phyloP scores from a whole-genome alignment of 2,329 filamentous ascomycete species.

The Phaeosphaeria sp. region DNA sequence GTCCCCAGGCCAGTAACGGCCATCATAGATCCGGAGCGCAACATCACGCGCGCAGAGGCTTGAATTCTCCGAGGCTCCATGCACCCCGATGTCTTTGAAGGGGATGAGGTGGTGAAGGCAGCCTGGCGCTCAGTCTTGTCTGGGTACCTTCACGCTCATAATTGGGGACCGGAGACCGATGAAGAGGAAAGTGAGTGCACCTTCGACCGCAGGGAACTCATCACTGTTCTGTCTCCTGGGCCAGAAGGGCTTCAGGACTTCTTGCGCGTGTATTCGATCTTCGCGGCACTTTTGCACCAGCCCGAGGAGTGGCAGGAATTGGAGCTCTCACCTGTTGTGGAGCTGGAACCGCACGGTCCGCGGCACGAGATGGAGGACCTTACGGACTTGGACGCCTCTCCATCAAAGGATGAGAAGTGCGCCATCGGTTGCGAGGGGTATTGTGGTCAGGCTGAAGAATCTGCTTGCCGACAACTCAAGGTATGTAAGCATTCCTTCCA shows the following conservation, averaged over 20 bases:
- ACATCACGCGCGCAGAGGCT: background rate
- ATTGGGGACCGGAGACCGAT: background rate
- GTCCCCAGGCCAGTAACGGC: background rate
- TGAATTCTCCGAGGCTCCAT: background rate
- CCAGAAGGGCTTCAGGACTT: too few relatives aligned
- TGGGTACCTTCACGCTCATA: background rate
- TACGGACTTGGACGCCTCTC: background rate
- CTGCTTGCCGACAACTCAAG: background rate
- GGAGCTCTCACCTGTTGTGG: background rate
- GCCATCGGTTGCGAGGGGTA: background rate
- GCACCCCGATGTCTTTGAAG: background rate
- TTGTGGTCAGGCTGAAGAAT: background rate
- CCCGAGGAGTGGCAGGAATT: background rate
- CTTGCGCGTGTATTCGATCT: too few relatives aligned
- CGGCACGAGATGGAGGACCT: background rate
- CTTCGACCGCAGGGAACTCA: background rate
- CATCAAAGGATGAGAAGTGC: background rate
- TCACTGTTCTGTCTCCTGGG: too few relatives aligned
- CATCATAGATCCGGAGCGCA: background rate
- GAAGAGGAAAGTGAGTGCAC: background rate
- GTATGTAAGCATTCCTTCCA: background rate
- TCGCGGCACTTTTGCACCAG: too few relatives aligned
- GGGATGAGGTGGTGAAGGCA: background rate
- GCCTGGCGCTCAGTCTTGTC: background rate
- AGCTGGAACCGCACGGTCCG: background rate